Base-by-base conservation (phyloP, 495 filamentous ascomycete species). In the Emericellopsis terricola region DNA sequence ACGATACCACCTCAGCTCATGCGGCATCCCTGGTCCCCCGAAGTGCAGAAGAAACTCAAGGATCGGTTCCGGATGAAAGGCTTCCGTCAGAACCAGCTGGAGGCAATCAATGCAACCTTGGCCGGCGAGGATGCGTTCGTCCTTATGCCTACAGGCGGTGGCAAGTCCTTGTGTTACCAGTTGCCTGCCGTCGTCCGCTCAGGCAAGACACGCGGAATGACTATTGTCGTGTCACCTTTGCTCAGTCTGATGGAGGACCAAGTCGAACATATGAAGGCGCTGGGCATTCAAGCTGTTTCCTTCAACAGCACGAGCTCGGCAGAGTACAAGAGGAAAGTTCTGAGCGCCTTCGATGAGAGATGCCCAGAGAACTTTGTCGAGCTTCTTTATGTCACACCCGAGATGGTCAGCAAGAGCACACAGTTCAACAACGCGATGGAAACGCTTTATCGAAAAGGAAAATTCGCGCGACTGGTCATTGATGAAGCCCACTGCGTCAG, bases 401-500 rank as follows among this genome's bases (percentile, higher is more conserved):
- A 99, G 51, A 96, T 96, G 91, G 64, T 96, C 19, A 81, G 62
- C 48, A 91, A 81, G 44, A 94, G 69, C 47, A 47, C 63, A 29
- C 43, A 46, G 3, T 70, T 94, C 49, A 51, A 71, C 26, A 60
- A 57, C 35, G 62, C 59, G 6, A 55, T 99, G 16, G 49, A 65
- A 24, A 52, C 56, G 6, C 67, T 99, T 14, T 64, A 89, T 40
- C 41, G 41, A 13, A 69, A 70, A 18, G 53, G 62, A 5, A 78
- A 69, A 38, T 69, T 99, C 9, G 89, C 89, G 8, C 72, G 89
- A 23, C 71, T 99, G 33, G 91, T 96, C 20, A 89, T 99, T 31
- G 89, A 99, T 41, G 89, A 99, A 53, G 89, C 89, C 11, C 89
- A 99, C 50, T 99, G 89, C 51, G 87, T 99, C 15, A 94, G 87